Evolutionary conservation across 768 basidiomycete genomes (phyloP).

Genomic region (Tremella yokohamensis): DNA sequence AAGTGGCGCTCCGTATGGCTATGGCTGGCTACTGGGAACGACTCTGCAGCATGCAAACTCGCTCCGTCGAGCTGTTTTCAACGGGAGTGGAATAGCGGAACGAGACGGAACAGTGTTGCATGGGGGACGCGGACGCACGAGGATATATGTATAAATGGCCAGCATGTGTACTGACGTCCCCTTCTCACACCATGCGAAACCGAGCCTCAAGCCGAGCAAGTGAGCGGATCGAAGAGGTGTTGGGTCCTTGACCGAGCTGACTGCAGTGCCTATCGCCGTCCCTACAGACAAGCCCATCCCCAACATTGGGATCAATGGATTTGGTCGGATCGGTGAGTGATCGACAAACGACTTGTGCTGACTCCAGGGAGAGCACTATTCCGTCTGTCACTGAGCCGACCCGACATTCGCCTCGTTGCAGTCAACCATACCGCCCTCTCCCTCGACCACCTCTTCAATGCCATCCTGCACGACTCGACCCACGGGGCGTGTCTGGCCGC

Average conservation of each 20-base stretch:
- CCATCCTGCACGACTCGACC: slow-evolving; percentile 50
- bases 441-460: slow-evolving; percentile 46
- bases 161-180: too few species aligned
- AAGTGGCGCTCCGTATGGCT: too few species aligned
- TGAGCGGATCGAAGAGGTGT: not conserved
- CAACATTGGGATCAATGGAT: slow-evolving; percentile 48
- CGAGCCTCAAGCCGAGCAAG: too few species aligned
- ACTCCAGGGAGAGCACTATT: slow-evolving; percentile 27
- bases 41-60: too few species aligned
- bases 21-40: too few species aligned
- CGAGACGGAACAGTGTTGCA: too few species aligned
- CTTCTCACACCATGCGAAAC: too few species aligned
- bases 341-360: not conserved
- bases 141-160: too few species aligned
- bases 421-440: slow-evolving; percentile 52
- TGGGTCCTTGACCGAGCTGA: not conserved
- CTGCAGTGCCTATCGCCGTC: not conserved
- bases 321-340: slow-evolving; percentile 50
- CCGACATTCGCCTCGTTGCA: slow-evolving; percentile 40
- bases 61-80: too few species aligned
- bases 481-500: slow-evolving; percentile 42
- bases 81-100: too few species aligned
- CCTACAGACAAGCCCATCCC: not conserved
- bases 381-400: slow-evolving; percentile 22
- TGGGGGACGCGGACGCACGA: too few species aligned